A percentile compares a stretch with the other conserved stretches of the same genome.
phyloP scores from a whole-genome alignment of 768 basidiomycete species.

The Rhodotorula taiwanensis region DNA sequence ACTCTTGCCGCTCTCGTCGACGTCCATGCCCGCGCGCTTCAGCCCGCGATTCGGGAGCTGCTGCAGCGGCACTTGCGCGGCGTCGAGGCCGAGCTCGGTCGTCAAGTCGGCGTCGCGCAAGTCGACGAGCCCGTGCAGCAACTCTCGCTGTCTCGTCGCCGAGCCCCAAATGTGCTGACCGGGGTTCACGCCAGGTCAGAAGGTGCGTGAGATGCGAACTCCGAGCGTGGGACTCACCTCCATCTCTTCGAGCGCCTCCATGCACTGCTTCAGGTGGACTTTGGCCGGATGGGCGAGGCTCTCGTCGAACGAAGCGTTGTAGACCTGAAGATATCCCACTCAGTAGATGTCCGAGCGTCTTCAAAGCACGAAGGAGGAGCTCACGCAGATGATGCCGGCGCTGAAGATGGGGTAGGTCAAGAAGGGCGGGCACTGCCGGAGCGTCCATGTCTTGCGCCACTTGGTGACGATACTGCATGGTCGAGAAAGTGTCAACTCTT shows the following conservation, averaged over 20 bases:
- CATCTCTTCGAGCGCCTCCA: conserved; percentile 39
- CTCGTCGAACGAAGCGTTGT: conserved; percentile 37
- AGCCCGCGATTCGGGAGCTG: conserved; percentile 10
- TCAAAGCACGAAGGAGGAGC: conserved; percentile 1
- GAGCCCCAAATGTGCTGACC: conserved; percentile 28
- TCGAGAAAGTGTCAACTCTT: not conserved
- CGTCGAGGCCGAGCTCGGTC: conserved; percentile 18
- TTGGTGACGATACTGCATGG: conserved; percentile 33
- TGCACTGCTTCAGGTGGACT: conserved; percentile 35
- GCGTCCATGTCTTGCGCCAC: conserved; percentile 39
- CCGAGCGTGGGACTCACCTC: conserved; percentile 16
- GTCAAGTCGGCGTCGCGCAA: conserved; percentile 30
- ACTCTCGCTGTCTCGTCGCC: conserved; percentile 27
- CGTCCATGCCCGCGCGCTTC: conserved; percentile 31
- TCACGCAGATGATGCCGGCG: conserved; percentile 42
- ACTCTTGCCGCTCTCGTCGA: not conserved
- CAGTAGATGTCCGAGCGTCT: too few species aligned
- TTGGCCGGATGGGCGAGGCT: conserved; percentile 35
- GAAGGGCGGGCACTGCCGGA: conserved; percentile 41
- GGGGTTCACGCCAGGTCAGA: too few species aligned
- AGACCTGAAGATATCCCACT: conserved; percentile 22
- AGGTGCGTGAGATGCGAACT: not conserved
- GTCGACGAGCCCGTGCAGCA: conserved; percentile 36
- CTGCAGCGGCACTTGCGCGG: not conserved
- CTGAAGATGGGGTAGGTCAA: conserved; percentile 43